Conservation (phyloP, 331 rosid genomes). For the Malus hybrid region DNA sequence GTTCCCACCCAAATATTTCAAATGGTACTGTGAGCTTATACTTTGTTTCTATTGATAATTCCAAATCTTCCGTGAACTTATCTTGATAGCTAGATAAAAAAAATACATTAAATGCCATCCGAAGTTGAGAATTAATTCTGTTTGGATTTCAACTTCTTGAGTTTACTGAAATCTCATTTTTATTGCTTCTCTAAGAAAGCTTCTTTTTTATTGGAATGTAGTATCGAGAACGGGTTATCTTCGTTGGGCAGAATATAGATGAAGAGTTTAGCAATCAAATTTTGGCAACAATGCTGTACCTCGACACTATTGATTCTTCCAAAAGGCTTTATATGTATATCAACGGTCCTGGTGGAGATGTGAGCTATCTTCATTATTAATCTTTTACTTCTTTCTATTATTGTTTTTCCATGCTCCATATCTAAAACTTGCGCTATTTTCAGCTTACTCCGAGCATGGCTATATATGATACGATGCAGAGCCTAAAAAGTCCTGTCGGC, state of each 20-base stretch:
- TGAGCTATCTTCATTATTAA: conserved; percentile 36
- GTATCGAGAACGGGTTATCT: conserved; percentile 90
- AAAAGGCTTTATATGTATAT: conserved; percentile 68
- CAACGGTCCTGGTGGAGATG: conserved; percentile 97
- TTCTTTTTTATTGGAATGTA: conserved; percentile 31
- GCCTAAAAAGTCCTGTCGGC: conserved; percentile 72
- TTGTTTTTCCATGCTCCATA: conserved; percentile 8
- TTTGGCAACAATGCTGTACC: conserved; percentile 89
- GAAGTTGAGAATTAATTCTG: neutral
- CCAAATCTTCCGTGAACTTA: neutral
- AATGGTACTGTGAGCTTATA: neutral
- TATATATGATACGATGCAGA: conserved; percentile 88
- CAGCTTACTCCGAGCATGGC: conserved; percentile 93
- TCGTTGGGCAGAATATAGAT: conserved; percentile 71
- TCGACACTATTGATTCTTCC: conserved; percentile 62
- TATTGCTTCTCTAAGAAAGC: neutral
- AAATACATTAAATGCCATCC: neutral
- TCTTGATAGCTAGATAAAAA: neutral
- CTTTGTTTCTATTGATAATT: neutral
- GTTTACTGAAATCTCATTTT: neutral
- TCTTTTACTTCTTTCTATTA: conserved; percentile 7
- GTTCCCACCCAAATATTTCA: neutral
- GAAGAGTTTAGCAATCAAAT: conserved; percentile 92
- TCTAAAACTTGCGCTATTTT: conserved; percentile 26
- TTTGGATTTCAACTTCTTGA: neutral